Evolutionary conservation across 768 basidiomycete genomes (phyloP).

Genomic region (Tubosaeta brunneosetosa): DNA sequence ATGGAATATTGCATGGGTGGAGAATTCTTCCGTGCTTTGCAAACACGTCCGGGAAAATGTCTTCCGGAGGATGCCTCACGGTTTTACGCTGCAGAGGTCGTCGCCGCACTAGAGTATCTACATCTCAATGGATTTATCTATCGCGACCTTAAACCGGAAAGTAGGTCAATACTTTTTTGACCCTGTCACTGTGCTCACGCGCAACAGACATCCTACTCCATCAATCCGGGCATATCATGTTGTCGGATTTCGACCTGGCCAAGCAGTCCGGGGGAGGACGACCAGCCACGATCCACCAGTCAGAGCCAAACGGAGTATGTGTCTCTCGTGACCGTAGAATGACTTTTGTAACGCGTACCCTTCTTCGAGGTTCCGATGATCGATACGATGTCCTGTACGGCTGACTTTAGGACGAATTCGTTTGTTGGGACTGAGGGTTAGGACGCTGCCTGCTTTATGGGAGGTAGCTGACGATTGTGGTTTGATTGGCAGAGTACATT

Average conservation of each 20-base stretch:
- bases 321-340: slow-evolving; percentile 5
- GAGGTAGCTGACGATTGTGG: slow-evolving; percentile 14
- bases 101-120: slow-evolving; percentile 94
- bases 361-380: slow-evolving; percentile 74
- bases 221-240: slow-evolving; percentile 98
- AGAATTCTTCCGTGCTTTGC: slow-evolving; percentile 97
- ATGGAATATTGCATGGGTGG: slow-evolving; percentile 99
- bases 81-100: slow-evolving; percentile 98
- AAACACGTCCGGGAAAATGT: slow-evolving; percentile 95
- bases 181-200: slow-evolving; percentile 7
- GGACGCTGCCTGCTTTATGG: slow-evolving; percentile 19
- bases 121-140: slow-evolving; percentile 99
- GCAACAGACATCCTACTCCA: slow-evolving; percentile 89
- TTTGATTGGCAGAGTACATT: slow-evolving; percentile 77
- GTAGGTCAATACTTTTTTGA: slow-evolving; percentile 48
- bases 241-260: slow-evolving; percentile 98
- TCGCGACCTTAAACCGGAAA: slow-evolving; percentile 98
- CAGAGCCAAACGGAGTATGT: slow-evolving; percentile 83
- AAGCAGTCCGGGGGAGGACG: slow-evolving; percentile 88
- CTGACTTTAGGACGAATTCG: slow-evolving; percentile 96
- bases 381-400: slow-evolving; percentile 96
- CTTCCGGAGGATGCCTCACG: slow-evolving; percentile 91
- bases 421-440: slow-evolving; percentile 98
- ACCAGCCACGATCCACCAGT: slow-evolving; percentile 82
- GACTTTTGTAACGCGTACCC: slow-evolving; percentile 4